Base-by-base conservation (phyloP, 1,284 basidiomycete species). In the Ganoderma resinaceum region DNA sequence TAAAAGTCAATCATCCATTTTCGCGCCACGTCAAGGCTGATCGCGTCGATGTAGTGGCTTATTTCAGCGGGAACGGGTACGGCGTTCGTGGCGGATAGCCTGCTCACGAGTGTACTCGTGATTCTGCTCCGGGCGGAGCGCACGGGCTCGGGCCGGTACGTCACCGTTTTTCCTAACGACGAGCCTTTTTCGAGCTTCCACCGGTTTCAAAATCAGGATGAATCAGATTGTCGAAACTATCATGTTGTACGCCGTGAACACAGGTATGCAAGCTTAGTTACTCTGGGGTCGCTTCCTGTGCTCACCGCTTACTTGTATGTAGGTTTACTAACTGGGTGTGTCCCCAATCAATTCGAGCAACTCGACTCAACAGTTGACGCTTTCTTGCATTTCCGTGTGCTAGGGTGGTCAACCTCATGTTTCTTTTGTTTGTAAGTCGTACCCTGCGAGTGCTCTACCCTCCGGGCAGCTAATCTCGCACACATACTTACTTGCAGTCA, bases 401-500 rank as follows among this genome's bases (percentile, higher is more conserved):
- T n/a, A 69, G 68, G 31, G 11, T 69, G 12, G 58, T 69, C 38
- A 61, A 69, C 29, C n/a, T 60, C 2, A 11, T 65, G 31, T 61
- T 46, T 5, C 59, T 69, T 20, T 23, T 66, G n/a, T 65, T 65
- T 7, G 67, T 69, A n/a, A 58, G 67, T 43, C 3, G 4, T 29
- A 18, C 2, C 20, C 42, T 9, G 5, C 42, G 20, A 43, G 3
- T 8, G 20, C n/a, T 18, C 8, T 2, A 43, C n/a, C 8, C n/a
- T 23, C 9, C 11, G 43, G n/a, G n/a, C 4, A 5, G n/a, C 43
- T 46, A 31, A n/a, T 16, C 7, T 31, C 9, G 40, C 14, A 46
- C 20, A 26, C 4, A 29, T 18, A 55, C 52, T 11, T 16, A 4
- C 31, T 7, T 14, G 3, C n/a, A 70, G 69, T 68, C 69, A 2